Conservation (phyloP, 1,139 yeast genomes). For the Kluyveromyces sp. region DNA sequence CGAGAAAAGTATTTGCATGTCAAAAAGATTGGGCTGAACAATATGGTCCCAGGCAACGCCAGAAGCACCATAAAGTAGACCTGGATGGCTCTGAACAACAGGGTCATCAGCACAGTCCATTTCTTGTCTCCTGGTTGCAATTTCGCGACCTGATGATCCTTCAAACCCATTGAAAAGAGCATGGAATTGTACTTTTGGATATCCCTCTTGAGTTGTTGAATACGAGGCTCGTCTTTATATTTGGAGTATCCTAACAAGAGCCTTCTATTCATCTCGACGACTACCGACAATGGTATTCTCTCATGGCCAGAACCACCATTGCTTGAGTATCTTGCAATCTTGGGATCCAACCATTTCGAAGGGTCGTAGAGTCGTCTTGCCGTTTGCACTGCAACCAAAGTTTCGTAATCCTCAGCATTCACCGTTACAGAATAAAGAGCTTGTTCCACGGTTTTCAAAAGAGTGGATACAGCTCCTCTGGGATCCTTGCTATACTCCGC, state of each 20-base stretch:
- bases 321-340: not conserved
- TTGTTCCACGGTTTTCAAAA: constrained; percentile 47
- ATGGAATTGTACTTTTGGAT: constrained; percentile 49
- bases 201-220: constrained; percentile 43
- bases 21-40: constrained; percentile 62
- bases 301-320: not conserved
- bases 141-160: constrained; percentile 62
- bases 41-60: constrained; percentile 59
- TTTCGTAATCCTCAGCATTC: constrained; percentile 68
- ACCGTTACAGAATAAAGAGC: constrained; percentile 65
- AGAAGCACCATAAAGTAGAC: constrained; percentile 32
- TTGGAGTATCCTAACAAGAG: constrained; percentile 58
- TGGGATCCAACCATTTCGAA: constrained; percentile 37
- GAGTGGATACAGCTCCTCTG: constrained; percentile 47
- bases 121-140: constrained; percentile 35
- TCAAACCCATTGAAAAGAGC: constrained; percentile 49
- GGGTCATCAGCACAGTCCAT: constrained; percentile 26
- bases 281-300: constrained; percentile 51
- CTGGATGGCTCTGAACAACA: constrained; percentile 27
- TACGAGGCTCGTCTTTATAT: constrained; percentile 49
- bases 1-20: constrained; percentile 47
- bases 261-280: constrained; percentile 67
- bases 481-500: constrained; percentile 47
- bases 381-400: constrained; percentile 67
- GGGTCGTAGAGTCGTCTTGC: constrained; percentile 57